These are phyloP conservation scores for Agrocybe praecox DNA, from an alignment of 768 basidiomycete species.

Conservation along the genomic window DNA sequence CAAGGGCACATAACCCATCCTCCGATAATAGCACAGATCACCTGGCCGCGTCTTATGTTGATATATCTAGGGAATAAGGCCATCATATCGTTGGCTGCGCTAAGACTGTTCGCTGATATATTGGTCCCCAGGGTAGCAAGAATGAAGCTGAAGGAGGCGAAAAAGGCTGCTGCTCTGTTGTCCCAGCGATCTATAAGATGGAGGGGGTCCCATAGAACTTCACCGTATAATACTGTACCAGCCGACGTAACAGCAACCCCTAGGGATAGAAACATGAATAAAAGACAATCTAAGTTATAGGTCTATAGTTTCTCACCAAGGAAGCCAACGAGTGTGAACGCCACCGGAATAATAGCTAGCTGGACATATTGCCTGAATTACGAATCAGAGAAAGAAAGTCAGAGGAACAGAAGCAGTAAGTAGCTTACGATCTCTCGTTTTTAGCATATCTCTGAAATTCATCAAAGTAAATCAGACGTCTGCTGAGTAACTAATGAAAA, in stretches of 20 bases:
- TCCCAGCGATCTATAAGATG: constrained; percentile 79
- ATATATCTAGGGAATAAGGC: constrained; percentile 77
- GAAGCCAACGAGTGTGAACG: constrained; percentile 79
- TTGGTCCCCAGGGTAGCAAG: constrained; percentile 74
- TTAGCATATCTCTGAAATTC: constrained; percentile 67
- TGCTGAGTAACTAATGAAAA: neutral
- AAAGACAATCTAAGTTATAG: neutral
- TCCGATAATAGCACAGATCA: constrained; percentile 79
- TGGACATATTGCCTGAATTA: constrained; percentile 68
- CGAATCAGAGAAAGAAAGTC: neutral
- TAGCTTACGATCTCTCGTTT: constrained; percentile 57
- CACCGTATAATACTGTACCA: constrained; percentile 70
- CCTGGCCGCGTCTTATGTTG: constrained; percentile 79
- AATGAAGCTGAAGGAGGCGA: constrained; percentile 73
- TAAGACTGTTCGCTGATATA: constrained; percentile 74
- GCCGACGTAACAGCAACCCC: constrained; percentile 82
- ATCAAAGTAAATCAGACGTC: neutral
- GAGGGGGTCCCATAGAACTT: constrained; percentile 72
- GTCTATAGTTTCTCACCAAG: constrained; percentile 37
- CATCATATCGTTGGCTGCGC: constrained; percentile 84
- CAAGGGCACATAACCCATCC: constrained; percentile 89
- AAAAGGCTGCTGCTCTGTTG: constrained; percentile 86
- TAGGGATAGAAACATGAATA: constrained; percentile 8
- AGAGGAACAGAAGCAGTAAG: constrained; percentile 1
- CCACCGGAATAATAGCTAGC: constrained; percentile 71